Conservation (phyloP, 345 rosid genomes). For the Arabis alpina region DNA sequence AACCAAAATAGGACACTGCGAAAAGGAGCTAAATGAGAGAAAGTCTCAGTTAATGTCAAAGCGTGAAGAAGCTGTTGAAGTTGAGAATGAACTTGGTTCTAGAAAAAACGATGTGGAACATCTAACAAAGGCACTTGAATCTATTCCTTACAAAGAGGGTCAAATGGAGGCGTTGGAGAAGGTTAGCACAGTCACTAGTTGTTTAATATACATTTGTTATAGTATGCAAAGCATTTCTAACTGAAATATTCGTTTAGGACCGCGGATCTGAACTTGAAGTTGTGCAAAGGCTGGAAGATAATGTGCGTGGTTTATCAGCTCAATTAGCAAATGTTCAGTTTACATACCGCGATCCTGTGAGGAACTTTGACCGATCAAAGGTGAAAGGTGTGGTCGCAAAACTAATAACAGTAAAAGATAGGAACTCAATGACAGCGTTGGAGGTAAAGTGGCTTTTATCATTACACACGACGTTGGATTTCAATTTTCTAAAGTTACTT, state of each 20-base stretch:
- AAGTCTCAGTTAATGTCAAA: conserved; percentile 68
- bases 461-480: conserved; percentile 16
- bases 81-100: conserved; percentile 70
- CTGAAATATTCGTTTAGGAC: conserved; percentile 54
- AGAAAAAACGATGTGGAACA: conserved; percentile 72
- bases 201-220: conserved; percentile 3
- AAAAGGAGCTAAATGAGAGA: conserved; percentile 87
- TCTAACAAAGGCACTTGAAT: conserved; percentile 57
- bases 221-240: conserved; percentile 30
- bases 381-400: conserved; percentile 98
- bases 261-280: conserved; percentile 67
- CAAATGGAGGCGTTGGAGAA: conserved; percentile 90
- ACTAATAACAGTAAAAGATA: conserved; percentile 84
- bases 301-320: conserved; percentile 70
- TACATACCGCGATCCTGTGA: conserved; percentile 79
- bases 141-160: conserved; percentile 73
- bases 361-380: conserved; percentile 83
- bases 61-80: conserved; percentile 77
- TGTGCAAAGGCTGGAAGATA: conserved; percentile 80
- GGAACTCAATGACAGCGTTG: conserved; percentile 82
- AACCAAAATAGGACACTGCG: conserved; percentile 80
- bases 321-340: conserved; percentile 86
- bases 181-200: conserved; percentile 50
- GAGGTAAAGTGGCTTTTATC: conserved; percentile 59
- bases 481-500: conserved; percentile 27